Conservation (phyloP, 495 filamentous ascomycete species). For the Podospora tetraspora region DNA sequence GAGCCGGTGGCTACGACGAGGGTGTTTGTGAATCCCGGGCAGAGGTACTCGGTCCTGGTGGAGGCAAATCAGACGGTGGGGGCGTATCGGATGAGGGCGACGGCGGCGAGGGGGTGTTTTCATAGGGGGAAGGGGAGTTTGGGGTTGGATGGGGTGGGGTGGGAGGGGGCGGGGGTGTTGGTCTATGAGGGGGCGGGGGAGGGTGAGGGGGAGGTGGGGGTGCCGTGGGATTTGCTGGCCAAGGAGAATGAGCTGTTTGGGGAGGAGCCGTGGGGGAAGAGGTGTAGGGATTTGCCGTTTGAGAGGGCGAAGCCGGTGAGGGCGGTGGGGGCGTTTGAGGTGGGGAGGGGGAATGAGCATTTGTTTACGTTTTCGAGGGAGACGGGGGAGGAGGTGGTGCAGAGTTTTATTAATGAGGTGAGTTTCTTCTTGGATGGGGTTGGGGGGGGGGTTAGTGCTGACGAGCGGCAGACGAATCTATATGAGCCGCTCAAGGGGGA, state of each 20-base stretch:
- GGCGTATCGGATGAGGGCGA: not conserved
- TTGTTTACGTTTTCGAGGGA: slow-evolving; percentile 1
- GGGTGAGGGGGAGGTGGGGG: not conserved
- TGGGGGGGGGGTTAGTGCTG: not conserved
- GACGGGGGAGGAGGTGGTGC: not conserved
- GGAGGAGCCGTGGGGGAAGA: not conserved
- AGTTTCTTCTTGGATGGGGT: not conserved
- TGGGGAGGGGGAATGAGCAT: slow-evolving; percentile 4
- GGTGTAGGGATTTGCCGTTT: slow-evolving; percentile 5
- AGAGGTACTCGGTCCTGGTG: not conserved
- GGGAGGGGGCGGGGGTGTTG: not conserved
- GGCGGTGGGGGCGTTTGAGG: not conserved
- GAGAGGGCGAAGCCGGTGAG: slow-evolving; percentile 1
- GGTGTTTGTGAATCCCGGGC: not conserved
- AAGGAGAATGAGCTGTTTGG: not conserved
- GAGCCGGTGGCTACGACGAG: not conserved
- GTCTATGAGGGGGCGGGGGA: not conserved
- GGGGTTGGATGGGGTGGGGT: not conserved
- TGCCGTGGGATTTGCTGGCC: not conserved
- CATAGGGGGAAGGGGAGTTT: not conserved
- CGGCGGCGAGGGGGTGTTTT: slow-evolving; percentile 4
- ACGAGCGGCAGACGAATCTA: not conserved
- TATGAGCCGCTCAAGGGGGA: not conserved
- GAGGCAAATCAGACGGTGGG: slow-evolving; percentile 5
- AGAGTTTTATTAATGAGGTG: slow-evolving; percentile 2